Evolutionary conservation across 305 asterid species (phyloP), one percentile per base, ranked within the genome.

Genomic region (Fraxinus platypoda): DNA sequence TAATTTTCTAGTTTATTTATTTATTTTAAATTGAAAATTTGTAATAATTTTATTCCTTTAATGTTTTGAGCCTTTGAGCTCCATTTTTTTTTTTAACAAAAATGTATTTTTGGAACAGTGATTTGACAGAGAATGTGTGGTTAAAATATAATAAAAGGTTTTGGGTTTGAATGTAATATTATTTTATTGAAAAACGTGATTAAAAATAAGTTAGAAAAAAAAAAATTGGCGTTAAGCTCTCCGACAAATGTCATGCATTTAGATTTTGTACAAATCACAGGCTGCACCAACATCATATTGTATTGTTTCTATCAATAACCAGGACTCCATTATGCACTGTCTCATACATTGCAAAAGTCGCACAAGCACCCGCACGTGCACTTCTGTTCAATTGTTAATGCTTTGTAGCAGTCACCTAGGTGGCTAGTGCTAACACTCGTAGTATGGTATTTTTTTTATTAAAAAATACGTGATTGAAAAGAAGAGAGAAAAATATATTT

Each of bases 321-420:
- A 78, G 79, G 73, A 41, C 80, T 75, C 46, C 85, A 68, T 80
- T 41, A 80, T 81, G 21, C 80, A 23, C 71, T 74, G 85, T 86
- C 76, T 62, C 21, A 3, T 66, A 12, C 34, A 30, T 71, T 77
- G 80, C 64, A 78, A 33, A 57, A 73, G 6, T 33, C 81, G 2
- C 49, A 71, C 9, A 66, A 74, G 28, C 49, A 79, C 43, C 73
- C 70, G 21, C 70, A 80, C 37, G 38, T 33, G 57, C 28, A 72
- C 46, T 68, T 38, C 76, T 57, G 41, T 75, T 46, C 15, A 8
- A 46, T 12, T 15, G 5, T 43, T 43, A 12, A 11, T 43, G n/a
- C n/a, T 46, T 3, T 13, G n/a, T 46, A 46, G 6, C 6, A 12
- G 19, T 15, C 4, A 46, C 6, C n/a, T 46, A 46, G 57, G 57